Conservation (phyloP, 2,329 filamentous ascomycete species). For the Aureobasidium sp. region DNA sequence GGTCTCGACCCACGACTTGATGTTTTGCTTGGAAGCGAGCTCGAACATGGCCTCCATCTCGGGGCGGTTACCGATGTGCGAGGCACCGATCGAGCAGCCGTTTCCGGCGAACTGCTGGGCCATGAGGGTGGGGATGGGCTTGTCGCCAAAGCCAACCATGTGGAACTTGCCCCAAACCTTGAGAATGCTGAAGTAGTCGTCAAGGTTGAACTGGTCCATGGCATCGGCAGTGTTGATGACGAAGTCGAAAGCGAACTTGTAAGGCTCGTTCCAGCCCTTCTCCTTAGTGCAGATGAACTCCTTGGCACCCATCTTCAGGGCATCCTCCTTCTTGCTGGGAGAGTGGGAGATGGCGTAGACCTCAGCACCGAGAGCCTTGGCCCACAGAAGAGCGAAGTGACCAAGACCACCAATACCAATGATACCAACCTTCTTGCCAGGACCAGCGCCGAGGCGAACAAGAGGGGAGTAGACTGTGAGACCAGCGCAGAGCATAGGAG, state of each 20-base stretch:
- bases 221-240: slow-evolving; percentile 69
- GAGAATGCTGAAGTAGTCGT: slow-evolving; percentile 67
- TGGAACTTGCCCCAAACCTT: slow-evolving; percentile 78
- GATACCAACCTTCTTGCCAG: slow-evolving; percentile 72
- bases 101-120: slow-evolving; percentile 70
- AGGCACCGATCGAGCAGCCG: slow-evolving; percentile 51
- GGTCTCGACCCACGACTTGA: slow-evolving; percentile 53
- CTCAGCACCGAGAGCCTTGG: slow-evolving; percentile 52
- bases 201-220: slow-evolving; percentile 61
- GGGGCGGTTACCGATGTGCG: slow-evolving; percentile 43
- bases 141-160: slow-evolving; percentile 72
- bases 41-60: slow-evolving; percentile 48
- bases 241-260: slow-evolving; percentile 61
- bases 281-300: slow-evolving; percentile 53
- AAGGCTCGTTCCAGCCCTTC: slow-evolving; percentile 51
- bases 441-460: slow-evolving; percentile 65
- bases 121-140: slow-evolving; percentile 62
- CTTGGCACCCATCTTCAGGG: slow-evolving; percentile 52
- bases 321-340: slow-evolving; percentile 54
- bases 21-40: slow-evolving; percentile 44
- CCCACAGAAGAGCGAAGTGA: slow-evolving; percentile 45
- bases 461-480: slow-evolving; percentile 74
- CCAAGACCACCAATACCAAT: slow-evolving; percentile 53
- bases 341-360: slow-evolving; percentile 56
- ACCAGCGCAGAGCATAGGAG: slow-evolving; percentile 69